Evolutionary conservation across 495 filamentous ascomycete species (phyloP).

Genomic region (Aspergillus haitiensis): DNA sequence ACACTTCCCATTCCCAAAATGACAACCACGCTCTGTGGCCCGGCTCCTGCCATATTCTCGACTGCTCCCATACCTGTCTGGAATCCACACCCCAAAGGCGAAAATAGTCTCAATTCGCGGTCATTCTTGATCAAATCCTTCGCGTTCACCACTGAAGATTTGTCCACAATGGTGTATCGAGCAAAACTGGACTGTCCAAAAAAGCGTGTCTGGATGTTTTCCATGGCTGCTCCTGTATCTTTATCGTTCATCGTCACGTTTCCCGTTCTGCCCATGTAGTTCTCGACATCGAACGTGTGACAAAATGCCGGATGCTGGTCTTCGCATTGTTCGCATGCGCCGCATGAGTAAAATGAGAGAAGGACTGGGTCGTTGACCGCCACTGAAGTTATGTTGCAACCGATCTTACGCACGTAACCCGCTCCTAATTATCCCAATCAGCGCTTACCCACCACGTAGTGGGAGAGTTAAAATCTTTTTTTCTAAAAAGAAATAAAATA

Average conservation of each 20-base stretch:
- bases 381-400: slow-evolving; percentile 39
- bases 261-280: slow-evolving; percentile 32
- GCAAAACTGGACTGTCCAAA: slow-evolving; percentile 46
- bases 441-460: background rate
- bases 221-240: background rate
- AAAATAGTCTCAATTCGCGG: slow-evolving; percentile 37
- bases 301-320: slow-evolving; percentile 31
- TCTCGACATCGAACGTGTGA: slow-evolving; percentile 31
- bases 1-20: slow-evolving; percentile 42
- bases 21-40: slow-evolving; percentile 21
- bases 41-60: slow-evolving; percentile 29
- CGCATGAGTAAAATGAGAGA: slow-evolving; percentile 44
- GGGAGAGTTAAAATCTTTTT: too few species aligned
- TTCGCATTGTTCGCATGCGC: slow-evolving; percentile 30
- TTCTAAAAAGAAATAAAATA: too few species aligned
- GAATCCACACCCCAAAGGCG: slow-evolving; percentile 46
- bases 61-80: slow-evolving; percentile 45
- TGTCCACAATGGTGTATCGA: slow-evolving; percentile 30
- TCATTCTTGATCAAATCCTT: slow-evolving; percentile 19
- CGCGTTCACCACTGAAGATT: slow-evolving; percentile 29
- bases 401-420: slow-evolving; percentile 41
- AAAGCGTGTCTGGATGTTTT: slow-evolving; percentile 28
- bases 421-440: slow-evolving; percentile 31
- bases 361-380: slow-evolving; percentile 47
- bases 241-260: slow-evolving; percentile 4